Evolutionary conservation across 768 basidiomycete genomes (phyloP), one percentile per base, ranked within the genome.

Genomic region (Daedalea quercina): DNA sequence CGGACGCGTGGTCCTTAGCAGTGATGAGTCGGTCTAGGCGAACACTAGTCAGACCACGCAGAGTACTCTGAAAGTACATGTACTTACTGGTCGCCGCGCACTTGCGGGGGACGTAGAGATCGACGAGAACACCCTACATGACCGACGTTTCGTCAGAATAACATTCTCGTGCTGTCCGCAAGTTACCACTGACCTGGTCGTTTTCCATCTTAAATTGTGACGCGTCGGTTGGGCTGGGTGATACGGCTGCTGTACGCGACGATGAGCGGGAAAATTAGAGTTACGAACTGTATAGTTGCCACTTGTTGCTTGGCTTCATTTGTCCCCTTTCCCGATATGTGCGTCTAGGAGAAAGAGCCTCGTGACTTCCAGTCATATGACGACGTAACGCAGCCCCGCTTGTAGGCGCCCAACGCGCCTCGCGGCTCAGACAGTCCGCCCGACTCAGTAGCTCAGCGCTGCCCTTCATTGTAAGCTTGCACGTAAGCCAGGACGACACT

Each of bases 21-120:
- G 89, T 97, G 76, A 99, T 97, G 67, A 99, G 79, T 62, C 95
- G 93, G 84, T 94, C 94, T 96, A 55, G 54, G 15, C 11, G 44
- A 54, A 22, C 9, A 20, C 34, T 43, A 25, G 28, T 45, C 20
- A 56, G 3, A 41, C 44, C 13, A 44, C 43, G 50, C 45, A 53
- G 1, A 19, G 33, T 17, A n/a, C 13, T 23, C 28, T 24, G 20
- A 19, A 26, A 26, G 17, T 33, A 22, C 9, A 13, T 45, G 23
- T 54, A 82, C 90, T 69, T 67, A 96, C 94, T 94, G 64, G 94
- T 95, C 51, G 94, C 94, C 69, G 93, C 84, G 73, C 96, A 98
- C 75, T 98, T 98, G 81, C 96, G 91, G 73, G 96, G 96, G 68
- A 98, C 94, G 78, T 99, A 99, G 75, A 99, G 94, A 81, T 98